Base-by-base conservation (phyloP, 2,329 filamentous ascomycete species). In the Aspergillus aculeatinus region DNA sequence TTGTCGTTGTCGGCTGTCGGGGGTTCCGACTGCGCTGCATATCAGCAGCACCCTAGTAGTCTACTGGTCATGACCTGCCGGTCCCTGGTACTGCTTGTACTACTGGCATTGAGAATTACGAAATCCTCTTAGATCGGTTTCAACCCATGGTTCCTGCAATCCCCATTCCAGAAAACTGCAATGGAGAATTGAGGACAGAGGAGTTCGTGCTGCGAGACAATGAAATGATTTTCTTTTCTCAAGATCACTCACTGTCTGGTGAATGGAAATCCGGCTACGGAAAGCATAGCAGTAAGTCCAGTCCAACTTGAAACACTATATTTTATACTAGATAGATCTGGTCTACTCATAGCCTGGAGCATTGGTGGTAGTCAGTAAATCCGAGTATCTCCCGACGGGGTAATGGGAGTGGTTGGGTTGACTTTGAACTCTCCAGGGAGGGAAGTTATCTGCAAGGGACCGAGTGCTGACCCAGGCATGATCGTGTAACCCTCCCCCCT, bases 381-480 rank as follows among this genome's bases (percentile, higher is more conserved):
- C 23, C 21, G 48, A 50, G 19, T 25, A 50, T 27, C 48, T 50
- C 12, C 27, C 27, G 16, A 50, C 9, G 9, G 9, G 48, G 9
- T 35, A 16, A 12, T 25, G 19, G n/a, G 12, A 19, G 48, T 25
- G 16, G 27, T 27, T 50, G 21, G 39, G 2, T 44, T 23, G 23
- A 23, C 4, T 4, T 9, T 29, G 27, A 9, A 19, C 6, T 19
- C 39, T 44, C 39, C 39, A 44, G 16, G 39, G 27, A 29, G 16
- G 16, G n/a, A 16, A 29, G 9, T 51, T 12, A 35, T 19, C n/a
- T 31, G 33, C 33, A 51, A 51, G 50, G 31, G 48, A 39, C 27
- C 47, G 31, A 39, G 50, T 48, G 52, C 52, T 59, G 52, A 31
- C 52, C 48, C 52, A 31, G 52, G 19, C 52, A 52, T 48, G 48